Conservation (phyloP, 2,329 filamentous ascomycete species). For the Onygenales sp. region DNA sequence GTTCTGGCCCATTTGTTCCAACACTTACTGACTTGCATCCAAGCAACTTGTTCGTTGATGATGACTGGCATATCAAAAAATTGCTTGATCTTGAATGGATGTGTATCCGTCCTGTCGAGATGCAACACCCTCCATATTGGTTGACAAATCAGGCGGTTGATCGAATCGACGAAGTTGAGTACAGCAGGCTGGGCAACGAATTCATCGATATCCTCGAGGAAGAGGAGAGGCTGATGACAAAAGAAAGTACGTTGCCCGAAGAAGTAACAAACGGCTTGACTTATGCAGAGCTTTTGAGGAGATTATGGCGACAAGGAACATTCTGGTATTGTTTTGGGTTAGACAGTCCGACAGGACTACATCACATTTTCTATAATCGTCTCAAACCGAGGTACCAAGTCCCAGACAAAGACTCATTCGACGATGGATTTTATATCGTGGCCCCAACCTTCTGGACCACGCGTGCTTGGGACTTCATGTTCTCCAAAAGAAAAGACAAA, state of each 20-base stretch:
- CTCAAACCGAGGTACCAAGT: constrained; percentile 8
- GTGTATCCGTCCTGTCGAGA: constrained; percentile 20
- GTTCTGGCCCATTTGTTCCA: constrained; percentile 23
- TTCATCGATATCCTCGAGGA: constrained; percentile 14
- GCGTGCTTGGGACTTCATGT: constrained; percentile 6
- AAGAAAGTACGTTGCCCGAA: neutral
- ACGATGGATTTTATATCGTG: constrained; percentile 5
- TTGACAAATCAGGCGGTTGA: constrained; percentile 14
- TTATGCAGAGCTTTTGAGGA: constrained; percentile 8
- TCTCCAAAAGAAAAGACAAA: constrained; percentile 8
- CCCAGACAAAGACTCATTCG: constrained; percentile 4
- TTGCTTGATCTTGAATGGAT: constrained; percentile 29
- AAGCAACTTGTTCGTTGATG: constrained; percentile 26
- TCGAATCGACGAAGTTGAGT: constrained; percentile 10
- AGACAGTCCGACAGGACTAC: constrained; percentile 7
- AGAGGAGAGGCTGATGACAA: constrained; percentile 8
- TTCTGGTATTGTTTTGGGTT: constrained; percentile 12
- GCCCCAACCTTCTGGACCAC: constrained; percentile 8
- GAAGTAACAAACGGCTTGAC: neutral
- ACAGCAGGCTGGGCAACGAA: constrained; percentile 8
- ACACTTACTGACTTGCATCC: constrained; percentile 23
- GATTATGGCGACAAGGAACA: constrained; percentile 8
- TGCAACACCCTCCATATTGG: constrained; percentile 22
- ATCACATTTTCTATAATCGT: constrained; percentile 10
- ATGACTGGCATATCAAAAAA: constrained; percentile 23